Evolutionary conservation across 2,329 filamentous ascomycete genomes (phyloP), one percentile per base, ranked within the genome.

Genomic region (Fusarium praegraminearum): DNA sequence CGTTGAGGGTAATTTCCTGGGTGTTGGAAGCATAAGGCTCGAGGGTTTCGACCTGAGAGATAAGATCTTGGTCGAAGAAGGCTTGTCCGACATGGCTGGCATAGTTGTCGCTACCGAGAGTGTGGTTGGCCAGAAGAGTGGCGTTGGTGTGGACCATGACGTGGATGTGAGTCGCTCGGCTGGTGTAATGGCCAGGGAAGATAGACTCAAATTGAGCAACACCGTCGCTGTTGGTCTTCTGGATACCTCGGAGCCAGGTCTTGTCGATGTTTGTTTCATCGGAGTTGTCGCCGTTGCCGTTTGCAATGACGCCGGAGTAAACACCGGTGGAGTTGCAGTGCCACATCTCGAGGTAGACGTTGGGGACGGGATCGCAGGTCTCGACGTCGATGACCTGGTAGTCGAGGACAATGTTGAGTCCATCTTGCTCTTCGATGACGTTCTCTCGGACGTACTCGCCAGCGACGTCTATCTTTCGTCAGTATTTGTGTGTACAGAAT

Each of bases 11-110:
- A 33, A 85, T 58, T 0, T 76, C 68, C 70, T 84, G 81, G 0
- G 77, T 81, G 76, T 86, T 87, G 57, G 74, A 75, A 41, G 70
- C 76, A 76, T 87, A 87, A 1, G 87, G 87, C 3, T 77, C 72
- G 1, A 79, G 78, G 20, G 77, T 73, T 62, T 89, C 85, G 47
- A 90, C 86, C 24, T 80, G 74, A 7, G 77, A 65, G 63, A 88
- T 83, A 35, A 91, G 83, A 56, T 82, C 81, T 72, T 90, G 85
- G 76, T 90, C 87, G 74, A 57, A 57, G 47, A 53, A 57, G 5
- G 47, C 28, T 24, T 57, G 55, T 13, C 55, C 55, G 8, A 57
- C 30, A 15, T 57, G 55, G 13, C 35, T 53, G 13, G 47, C 55
- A 15, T 50, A 50, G 55, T 35, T 52, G 5, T 53, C 55, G 7